Conservation (phyloP, 2,329 filamentous ascomycete species). For the Fusarium sp. region DNA sequence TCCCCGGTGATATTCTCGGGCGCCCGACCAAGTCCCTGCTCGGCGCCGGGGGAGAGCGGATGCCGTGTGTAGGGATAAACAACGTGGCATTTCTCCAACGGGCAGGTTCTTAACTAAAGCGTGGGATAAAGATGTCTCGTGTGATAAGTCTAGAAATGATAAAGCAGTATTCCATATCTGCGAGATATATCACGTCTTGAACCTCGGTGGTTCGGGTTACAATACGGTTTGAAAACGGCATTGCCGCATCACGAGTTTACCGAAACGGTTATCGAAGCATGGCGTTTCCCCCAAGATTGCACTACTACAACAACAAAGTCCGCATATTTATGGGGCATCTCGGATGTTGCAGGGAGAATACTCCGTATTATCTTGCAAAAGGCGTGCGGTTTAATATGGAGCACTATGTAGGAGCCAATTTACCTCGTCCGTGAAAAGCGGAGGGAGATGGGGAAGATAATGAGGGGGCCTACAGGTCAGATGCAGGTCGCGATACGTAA, state of each 20-base stretch:
- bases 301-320: background rate
- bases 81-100: background rate
- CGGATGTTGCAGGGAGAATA: constrained; percentile 1
- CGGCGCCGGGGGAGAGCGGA: background rate
- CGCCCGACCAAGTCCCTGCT: background rate
- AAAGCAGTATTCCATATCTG: background rate
- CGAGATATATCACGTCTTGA: background rate
- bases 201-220: background rate
- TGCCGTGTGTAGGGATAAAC: background rate
- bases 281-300: background rate
- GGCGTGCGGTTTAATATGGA: constrained; percentile 17
- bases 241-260: background rate
- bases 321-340: constrained; percentile 6
- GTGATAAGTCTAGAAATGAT: background rate
- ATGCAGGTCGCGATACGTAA: constrained; percentile 18
- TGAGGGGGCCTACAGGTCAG: constrained; percentile 10
- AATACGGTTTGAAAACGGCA: background rate
- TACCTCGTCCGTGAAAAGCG: background rate
- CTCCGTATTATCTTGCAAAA: background rate
- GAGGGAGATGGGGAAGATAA: background rate
- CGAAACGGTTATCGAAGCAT: background rate
- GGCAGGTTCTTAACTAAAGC: background rate
- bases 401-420: background rate
- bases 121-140: background rate
- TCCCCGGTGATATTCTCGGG: background rate